Evolutionary conservation across 176 grass and related monocot genomes (phyloP).

Genomic region (Carex cristatella): DNA sequence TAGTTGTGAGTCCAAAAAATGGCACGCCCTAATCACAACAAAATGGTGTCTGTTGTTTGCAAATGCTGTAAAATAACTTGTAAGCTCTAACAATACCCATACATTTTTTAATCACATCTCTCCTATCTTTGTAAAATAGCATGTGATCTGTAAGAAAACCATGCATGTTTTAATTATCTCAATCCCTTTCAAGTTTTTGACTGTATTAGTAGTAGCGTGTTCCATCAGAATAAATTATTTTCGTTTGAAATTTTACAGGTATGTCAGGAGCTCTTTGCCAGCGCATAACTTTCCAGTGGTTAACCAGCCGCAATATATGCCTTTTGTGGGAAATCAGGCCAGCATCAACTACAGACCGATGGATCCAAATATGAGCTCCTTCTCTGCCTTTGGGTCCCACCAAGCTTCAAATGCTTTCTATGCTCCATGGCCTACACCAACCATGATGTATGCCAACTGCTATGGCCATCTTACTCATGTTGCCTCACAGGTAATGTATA

Average conservation of each 20-base stretch:
- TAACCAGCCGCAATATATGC: conserved; percentile 50
- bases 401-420: conserved; percentile 50
- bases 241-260: conserved; percentile 44
- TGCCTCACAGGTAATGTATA: conserved; percentile 58
- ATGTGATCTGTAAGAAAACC: background rate
- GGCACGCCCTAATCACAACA: background rate
- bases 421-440: conserved; percentile 56
- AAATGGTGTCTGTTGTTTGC: background rate
- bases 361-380: conserved; percentile 44
- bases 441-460: conserved; percentile 84
- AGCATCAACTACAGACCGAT: conserved; percentile 47
- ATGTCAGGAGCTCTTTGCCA: conserved; percentile 48
- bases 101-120: background rate
- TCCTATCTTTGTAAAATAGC: background rate
- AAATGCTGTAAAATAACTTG: background rate
- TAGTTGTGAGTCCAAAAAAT: background rate
- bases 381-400: conserved; percentile 26
- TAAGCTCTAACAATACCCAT: background rate
- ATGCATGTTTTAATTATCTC: background rate
- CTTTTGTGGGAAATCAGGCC: conserved; percentile 65
- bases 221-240: background rate
- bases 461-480: conserved; percentile 61
- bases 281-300: conserved; percentile 40
- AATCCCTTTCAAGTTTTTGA: background rate
- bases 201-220: background rate